Percentiles rank a stretch among this genome's conserved stretches.
These are phyloP conservation scores for Parastagonospora avenae DNA, from an alignment of 2,329 filamentous ascomycete genomes.

Conservation along the genomic window DNA sequence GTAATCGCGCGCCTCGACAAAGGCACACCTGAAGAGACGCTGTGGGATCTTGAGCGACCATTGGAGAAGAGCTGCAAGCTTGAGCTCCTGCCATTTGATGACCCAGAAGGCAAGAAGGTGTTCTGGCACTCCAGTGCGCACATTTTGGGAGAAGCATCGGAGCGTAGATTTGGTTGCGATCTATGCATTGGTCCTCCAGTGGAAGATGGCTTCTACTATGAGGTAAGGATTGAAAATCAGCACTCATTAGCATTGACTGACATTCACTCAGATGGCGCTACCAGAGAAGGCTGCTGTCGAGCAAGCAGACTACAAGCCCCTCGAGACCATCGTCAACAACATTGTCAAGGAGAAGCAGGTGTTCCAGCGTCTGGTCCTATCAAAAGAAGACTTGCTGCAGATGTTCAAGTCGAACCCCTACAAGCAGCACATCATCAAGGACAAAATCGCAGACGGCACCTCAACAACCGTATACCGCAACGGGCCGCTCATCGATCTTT, in stretches of 20 bases:
- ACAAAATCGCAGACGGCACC: conserved; percentile 86
- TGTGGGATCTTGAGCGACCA: conserved; percentile 93
- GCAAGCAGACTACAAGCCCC: conserved; percentile 78
- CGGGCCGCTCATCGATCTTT: conserved; percentile 92
- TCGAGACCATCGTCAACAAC: conserved; percentile 79
- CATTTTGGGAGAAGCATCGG: conserved; percentile 91
- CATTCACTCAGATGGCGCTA: conserved; percentile 68
- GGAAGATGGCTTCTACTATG: conserved; percentile 93
- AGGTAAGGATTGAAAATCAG: conserved; percentile 47
- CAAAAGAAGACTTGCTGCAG: conserved; percentile 88
- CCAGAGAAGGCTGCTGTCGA: conserved; percentile 73
- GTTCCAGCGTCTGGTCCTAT: conserved; percentile 86
- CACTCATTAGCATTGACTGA: conserved; percentile 6
- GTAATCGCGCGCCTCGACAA: conserved; percentile 87
- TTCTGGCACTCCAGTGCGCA: conserved; percentile 99
- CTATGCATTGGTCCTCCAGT: conserved; percentile 94
- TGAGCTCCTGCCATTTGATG: conserved; percentile 81
- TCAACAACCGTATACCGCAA: conserved; percentile 94
- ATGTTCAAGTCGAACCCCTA: conserved; percentile 99
- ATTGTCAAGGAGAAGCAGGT: conserved; percentile 97
- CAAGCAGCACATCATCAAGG: conserved; percentile 96
- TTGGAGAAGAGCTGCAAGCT: conserved; percentile 87
- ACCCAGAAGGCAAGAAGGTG: conserved; percentile 80
- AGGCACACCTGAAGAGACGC: conserved; percentile 69
- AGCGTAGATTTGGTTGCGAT: conserved; percentile 87